Evolutionary conservation across 2,329 filamentous ascomycete genomes (phyloP), one percentile per base, ranked within the genome.

Genomic region (Arthrobotrys iridis): DNA sequence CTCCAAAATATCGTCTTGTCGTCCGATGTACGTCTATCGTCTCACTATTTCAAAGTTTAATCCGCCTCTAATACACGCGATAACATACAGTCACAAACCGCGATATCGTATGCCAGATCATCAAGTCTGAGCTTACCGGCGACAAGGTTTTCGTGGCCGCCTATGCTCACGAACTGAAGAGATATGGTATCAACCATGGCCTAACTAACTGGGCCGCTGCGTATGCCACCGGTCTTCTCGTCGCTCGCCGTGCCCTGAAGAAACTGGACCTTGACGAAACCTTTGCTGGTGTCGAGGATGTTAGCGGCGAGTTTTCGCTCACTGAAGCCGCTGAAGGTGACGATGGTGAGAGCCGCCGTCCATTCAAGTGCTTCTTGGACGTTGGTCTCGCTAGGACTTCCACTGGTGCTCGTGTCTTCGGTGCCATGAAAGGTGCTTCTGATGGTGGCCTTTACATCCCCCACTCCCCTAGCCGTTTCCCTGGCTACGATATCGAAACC

Each of bases 401-500:
- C 79, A 99, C 95, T 80, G 95, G 95, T 90, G 93, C 94, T 85
- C 93, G 95, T 87, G 89, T 99, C 87, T 99, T 99, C 84, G 95
- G 92, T 86, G 95, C 94, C 86, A 93, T 99, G 92, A 99, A 99
- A 91, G 95, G 95, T 88, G 94, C 93, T 82, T 98, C 93, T 50
- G 95, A 99, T 85, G 95, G 95, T 85, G 95, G 95, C 84, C 92
- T 99, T 85, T 89, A 93, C 85, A 87, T 99, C 81, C 95, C 95
- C 81, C 95, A 99, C 92, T 97, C 93, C 81, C 93, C 98, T 89
- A 97, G 95, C 89, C 94, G 95, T 82, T 99, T 99, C 93, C 95
- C 95, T 82, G 95, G 95, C 82, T 99, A 87, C 90, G 95, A 99
- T 84, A 92, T 97, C 30, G 95, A 99, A 88, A 86, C 87, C 85